Evolutionary conservation across 306 rosid species (phyloP), one percentile per base, ranked within the genome.

Genomic region (Senna tora): DNA sequence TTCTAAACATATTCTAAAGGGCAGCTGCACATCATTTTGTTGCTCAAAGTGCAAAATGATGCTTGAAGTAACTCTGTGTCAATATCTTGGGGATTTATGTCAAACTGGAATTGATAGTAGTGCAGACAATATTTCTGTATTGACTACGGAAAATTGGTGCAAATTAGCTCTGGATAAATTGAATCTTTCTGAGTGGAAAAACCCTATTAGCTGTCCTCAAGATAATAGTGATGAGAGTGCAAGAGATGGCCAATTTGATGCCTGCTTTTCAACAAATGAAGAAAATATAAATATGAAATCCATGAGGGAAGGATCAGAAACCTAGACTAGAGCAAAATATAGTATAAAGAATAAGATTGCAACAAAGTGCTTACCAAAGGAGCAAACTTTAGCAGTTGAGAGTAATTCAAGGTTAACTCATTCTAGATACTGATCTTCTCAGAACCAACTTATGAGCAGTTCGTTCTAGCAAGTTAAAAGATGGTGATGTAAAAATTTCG

Each of bases 11-110:
- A 73, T 85, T 77, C 79, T 93, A 65, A 73, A 57, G 61, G 86
- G 75, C 16, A 39, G 71, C 65, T 20, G 71, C 77, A 68, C 54
- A 14, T 46, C 70, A 39, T 64, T 89, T 60, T 91, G 92, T 80
- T 93, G 98, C 80, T 73, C 80, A 58, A 90, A 89, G 79, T 93
- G 98, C 85, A 93, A 83, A 81, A 22, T 91, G 85, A 74, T 81
- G 66, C 84, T 87, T 63, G 90, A 93, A 77, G 90, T 71, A 80
- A 84, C 77, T 32, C 83, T 91, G 59, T 69, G 82, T 79, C 90
- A 86, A 67, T 80, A 77, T 75, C 81, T 84, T 84, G 98, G 89
- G 74, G 98, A 93, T 85, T 75, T 93, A 72, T 84, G 78, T 33
- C 96, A 70, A 73, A 80, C 80, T 80, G 86, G 71, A 65, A 67